Conservation (phyloP, 2,329 filamentous ascomycete genomes). For the Rhinocladiella similis region DNA sequence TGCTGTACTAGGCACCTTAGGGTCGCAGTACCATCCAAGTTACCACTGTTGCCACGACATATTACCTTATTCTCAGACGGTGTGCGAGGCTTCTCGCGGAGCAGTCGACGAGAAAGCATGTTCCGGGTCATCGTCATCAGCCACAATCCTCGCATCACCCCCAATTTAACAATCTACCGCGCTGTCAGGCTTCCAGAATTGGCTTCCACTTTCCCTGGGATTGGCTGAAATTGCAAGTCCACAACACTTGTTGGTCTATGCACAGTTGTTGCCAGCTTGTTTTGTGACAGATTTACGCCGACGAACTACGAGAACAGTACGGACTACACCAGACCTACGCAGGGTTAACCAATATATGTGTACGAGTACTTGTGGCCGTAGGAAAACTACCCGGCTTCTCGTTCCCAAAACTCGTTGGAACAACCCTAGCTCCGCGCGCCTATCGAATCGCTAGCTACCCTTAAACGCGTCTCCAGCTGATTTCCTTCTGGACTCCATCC, state of each 20-base stretch:
- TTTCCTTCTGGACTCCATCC: neutral
- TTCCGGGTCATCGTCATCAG: neutral
- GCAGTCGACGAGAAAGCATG: too few species aligned
- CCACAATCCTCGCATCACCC: neutral
- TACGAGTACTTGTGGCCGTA: too few species aligned
- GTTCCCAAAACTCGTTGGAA: neutral
- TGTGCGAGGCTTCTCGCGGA: too few species aligned
- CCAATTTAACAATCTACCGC: neutral
- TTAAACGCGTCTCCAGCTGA: neutral
- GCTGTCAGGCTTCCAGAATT: neutral
- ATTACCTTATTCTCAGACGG: too few species aligned
- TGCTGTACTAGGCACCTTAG: too few species aligned
- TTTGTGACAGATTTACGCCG: neutral
- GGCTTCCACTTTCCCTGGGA: neutral
- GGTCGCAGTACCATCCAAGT: too few species aligned
- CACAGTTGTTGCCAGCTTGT: too few species aligned
- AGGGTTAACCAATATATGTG: too few species aligned
- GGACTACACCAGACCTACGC: too few species aligned
- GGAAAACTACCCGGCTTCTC: neutral
- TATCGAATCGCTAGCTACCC: neutral
- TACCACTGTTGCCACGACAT: too few species aligned
- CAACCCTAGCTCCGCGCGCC: neutral
- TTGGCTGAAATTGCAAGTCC: neutral
- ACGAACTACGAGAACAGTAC: too few species aligned
- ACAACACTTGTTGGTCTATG: neutral